Evolutionary conservation across 495 filamentous ascomycete genomes (phyloP), one percentile per base, ranked within the genome.

Genomic region (Hypoxylon cercidicola): DNA sequence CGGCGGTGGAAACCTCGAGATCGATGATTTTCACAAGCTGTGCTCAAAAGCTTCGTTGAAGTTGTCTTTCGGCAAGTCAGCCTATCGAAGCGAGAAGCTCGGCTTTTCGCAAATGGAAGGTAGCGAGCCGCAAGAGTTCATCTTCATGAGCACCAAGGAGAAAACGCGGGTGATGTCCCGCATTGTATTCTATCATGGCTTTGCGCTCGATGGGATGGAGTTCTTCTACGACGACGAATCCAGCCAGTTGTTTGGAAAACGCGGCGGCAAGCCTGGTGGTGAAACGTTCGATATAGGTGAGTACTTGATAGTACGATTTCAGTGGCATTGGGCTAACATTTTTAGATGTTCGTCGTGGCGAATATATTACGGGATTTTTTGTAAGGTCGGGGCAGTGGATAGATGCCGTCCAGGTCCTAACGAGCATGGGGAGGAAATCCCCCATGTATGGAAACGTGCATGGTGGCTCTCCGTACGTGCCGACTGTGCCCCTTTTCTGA

Each of bases 221-320:
- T 97, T 99, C 72, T 83, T 89, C 60, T 99, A 97, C 70, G 95
- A 97, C 61, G 93, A 98, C 74, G 82, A 82, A 21, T 90, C 90
- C 2, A 90, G 83, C 56, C 94, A 99, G 74, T 77, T 99, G 12
- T 97, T 99, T 79, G 95, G 95, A 19, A 93, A 92, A 63, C 82
- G 84, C 60, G 92, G 90, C 6, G 92, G 90, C 1, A 89, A 90
- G 64, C 77, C 81, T 37, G 90, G 89, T 8, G 91, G 90, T 2
- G 89, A 90, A 68, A 85, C 87, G 30, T 97, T 95, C 76, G 80
- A 88, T 10, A 80, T 97, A 60, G 89, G 90, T 91, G 78, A 55
- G 87, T 77, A 47, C 35, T 18, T 13, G n/a, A 6, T 10, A 7
- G 16, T 30, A 7, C 21, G 1, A 13, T 45, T 23, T 35, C 10